Base-by-base conservation (phyloP, 2,329 filamentous ascomycete genomes). In the Thielaviopsis populi region DNA sequence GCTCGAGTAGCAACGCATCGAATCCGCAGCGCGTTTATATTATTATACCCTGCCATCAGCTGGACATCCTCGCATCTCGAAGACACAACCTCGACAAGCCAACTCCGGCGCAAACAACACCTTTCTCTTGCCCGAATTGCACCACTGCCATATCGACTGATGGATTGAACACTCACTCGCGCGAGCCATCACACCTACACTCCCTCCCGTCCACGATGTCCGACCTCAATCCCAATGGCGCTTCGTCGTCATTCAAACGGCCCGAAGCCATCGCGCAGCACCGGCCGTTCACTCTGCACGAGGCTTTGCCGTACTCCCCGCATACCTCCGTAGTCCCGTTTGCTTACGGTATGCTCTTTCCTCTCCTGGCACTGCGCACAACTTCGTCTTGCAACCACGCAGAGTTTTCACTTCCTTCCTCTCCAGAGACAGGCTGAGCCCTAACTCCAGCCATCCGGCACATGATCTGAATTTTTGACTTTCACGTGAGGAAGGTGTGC, bases 301-400 rank as follows among this genome's bases (percentile, higher is more conserved):
- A 94, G 71, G 88, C 88, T 37, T 78, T 94, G 56, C 87, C 88
- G n/a, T 91, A 85, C 74, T 89, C 88, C 61, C 89, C 89, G 27
- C 86, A 92, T 71, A 88, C 86, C 59, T 90, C 88, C 2, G 86
- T 91, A 59, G 80, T 89, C 62, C 88, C 89, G 2, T 89, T 92
- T 73, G 83, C 87, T 72, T 82, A 87, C 68, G 84, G 89, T 91
- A 74, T 61, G 17, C 40, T 11, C 50, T 62, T 59, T 62, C 46
- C 62, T 30, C 19, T 50, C 30, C 8, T 27, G 41, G 7, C 30
- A 13, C 22, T 58, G 53, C 53, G 53, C 53, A 33, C 53, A 37
- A 37, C n/a, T 37, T 11, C 3, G 53, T 1, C 15, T 50, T 37
- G 15, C 27, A 3, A 5, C 15, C 2, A 19, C 42, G 6, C 42